Evolutionary conservation across 2,329 filamentous ascomycete species (phyloP).

Genomic region (Sodiomyces alkalinus): DNA sequence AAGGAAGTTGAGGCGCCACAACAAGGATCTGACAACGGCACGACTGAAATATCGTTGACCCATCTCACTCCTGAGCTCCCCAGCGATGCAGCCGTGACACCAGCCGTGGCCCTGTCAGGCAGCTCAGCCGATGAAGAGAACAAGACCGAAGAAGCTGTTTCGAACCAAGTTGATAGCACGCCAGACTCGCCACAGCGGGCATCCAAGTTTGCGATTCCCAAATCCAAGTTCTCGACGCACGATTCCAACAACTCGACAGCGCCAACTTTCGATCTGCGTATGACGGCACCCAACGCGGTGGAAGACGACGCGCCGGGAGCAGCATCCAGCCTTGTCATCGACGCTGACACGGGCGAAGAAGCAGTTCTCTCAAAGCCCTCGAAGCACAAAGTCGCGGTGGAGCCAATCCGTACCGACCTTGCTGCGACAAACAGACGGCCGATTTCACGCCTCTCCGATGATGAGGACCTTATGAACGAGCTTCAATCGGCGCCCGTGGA

Average conservation of each 20-base stretch:
- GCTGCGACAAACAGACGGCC: conserved; percentile 17
- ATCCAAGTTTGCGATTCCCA: conserved; percentile 15
- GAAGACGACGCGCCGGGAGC: conserved; percentile 1
- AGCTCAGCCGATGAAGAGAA: no score
- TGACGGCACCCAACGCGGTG: conserved; percentile 3
- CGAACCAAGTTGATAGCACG: no score
- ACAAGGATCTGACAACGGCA: no score
- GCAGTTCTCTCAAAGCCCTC: no score
- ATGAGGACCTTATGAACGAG: conserved; percentile 75
- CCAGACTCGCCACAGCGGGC: conserved; percentile 3
- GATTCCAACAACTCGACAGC: conserved; percentile 15
- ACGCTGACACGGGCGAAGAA: no score
- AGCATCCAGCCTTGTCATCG: no score
- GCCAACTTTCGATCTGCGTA: conserved; percentile 6
- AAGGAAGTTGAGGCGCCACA: no score
- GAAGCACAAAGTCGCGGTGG: conserved; percentile 24
- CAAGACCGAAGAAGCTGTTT: no score
- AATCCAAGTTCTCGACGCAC: conserved; percentile 28
- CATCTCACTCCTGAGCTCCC: no score
- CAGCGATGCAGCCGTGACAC: no score
- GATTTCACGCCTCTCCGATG: conserved; percentile 42
- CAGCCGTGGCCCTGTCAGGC: no score
- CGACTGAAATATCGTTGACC: no score
- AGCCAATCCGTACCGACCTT: conserved; percentile 41
- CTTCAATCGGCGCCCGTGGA: conserved; percentile 67